Conservation (phyloP, 768 basidiomycete genomes). For the Trametes coccinea region DNA sequence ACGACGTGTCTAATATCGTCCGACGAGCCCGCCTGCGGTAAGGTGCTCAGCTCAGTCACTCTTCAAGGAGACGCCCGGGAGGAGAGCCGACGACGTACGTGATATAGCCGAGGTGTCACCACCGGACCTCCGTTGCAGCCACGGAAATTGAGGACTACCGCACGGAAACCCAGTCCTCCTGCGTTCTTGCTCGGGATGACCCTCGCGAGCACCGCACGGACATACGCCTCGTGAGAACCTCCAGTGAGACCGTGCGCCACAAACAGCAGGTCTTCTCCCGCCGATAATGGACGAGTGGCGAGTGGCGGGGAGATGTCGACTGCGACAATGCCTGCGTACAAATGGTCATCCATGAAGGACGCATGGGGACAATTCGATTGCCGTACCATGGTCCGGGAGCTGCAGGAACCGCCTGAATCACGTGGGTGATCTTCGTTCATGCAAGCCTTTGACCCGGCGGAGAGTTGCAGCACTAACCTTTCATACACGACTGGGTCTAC, state of each 20-base stretch:
- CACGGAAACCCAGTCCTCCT: conserved; percentile 24
- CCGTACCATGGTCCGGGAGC: conserved; percentile 57
- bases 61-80: not conserved
- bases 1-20: conserved; percentile 26
- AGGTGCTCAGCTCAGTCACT: not conserved
- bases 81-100: conserved; percentile 18
- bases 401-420: conserved; percentile 42
- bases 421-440: not conserved
- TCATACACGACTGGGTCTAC: conserved; percentile 53
- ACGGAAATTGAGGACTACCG: conserved; percentile 28
- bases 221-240: conserved; percentile 29
- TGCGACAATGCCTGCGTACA: conserved; percentile 22
- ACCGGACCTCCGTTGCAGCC: conserved; percentile 29
- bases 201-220: conserved; percentile 23
- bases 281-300: conserved; percentile 7
- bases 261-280: conserved; percentile 21
- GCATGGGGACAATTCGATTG: conserved; percentile 19
- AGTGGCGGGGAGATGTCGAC: conserved; percentile 27
- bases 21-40: conserved; percentile 26
- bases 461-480: conserved; percentile 24
- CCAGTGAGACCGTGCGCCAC: conserved; percentile 31
- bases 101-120: conserved; percentile 25
- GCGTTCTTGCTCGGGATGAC: conserved; percentile 6
- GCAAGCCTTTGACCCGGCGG: not conserved
- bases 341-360: not conserved